Percentiles rank a stretch among this genome's conserved stretches.
Evolutionary conservation across 2,329 filamentous ascomycete genomes (phyloP).

Genomic region (Epichloe bromicola): DNA sequence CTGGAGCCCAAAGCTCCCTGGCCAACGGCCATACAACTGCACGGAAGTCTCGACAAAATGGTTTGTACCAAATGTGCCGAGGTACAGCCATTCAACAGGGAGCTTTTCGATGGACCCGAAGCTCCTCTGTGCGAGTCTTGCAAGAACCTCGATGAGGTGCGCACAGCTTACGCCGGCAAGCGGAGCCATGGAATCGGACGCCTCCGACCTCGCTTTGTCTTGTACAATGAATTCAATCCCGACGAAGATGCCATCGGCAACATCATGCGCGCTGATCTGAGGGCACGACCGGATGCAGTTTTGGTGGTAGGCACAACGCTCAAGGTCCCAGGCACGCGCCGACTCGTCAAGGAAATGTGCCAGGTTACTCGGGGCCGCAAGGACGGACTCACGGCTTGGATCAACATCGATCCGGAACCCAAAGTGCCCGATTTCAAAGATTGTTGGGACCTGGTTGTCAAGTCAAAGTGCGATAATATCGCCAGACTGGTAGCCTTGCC

Average conservation of each 20-base stretch:
- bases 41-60: slow-evolving; percentile 92
- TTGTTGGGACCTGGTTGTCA: slow-evolving; percentile 85
- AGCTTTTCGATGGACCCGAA: slow-evolving; percentile 71
- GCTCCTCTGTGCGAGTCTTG: slow-evolving; percentile 71
- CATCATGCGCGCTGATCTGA: slow-evolving; percentile 75
- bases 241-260: slow-evolving; percentile 93
- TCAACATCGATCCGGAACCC: slow-evolving; percentile 81
- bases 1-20: slow-evolving; percentile 75
- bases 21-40: slow-evolving; percentile 86
- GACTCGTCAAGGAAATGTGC: slow-evolving; percentile 85
- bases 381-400: slow-evolving; percentile 84
- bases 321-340: slow-evolving; percentile 84
- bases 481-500: slow-evolving; percentile 57
- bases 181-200: slow-evolving; percentile 87
- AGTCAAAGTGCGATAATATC: slow-evolving; percentile 77
- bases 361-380: slow-evolving; percentile 68
- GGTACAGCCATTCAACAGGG: slow-evolving; percentile 61
- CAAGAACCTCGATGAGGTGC: slow-evolving; percentile 59
- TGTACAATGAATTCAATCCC: slow-evolving; percentile 96
- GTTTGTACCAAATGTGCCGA: slow-evolving; percentile 85
- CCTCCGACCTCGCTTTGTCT: slow-evolving; percentile 80
- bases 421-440: slow-evolving; percentile 75
- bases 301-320: slow-evolving; percentile 92
- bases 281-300: slow-evolving; percentile 75
- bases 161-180: slow-evolving; percentile 65